Evolutionary conservation across 1,284 basidiomycete species (phyloP).

Genomic region (Amylostereum areolatum): DNA sequence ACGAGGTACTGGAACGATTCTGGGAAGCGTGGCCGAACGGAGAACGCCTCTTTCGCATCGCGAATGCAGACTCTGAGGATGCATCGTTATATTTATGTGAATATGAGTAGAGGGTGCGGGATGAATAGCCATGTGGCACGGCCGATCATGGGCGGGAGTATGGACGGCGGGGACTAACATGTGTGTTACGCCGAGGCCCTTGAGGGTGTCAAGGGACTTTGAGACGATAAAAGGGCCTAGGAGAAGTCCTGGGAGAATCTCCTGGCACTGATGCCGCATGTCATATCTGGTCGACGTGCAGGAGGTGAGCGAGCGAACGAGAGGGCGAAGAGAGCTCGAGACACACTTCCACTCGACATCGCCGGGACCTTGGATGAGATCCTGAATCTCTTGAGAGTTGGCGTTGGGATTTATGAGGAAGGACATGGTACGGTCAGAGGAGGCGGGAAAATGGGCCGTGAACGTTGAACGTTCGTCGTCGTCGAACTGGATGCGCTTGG

Average conservation of each 20-base stretch:
- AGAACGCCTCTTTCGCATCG: constrained; percentile 81
- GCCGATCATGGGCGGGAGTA: background rate
- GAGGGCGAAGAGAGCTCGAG: background rate
- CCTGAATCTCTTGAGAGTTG: constrained; percentile 41
- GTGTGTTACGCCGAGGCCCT: constrained; percentile 70
- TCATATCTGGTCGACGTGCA: constrained; percentile 64
- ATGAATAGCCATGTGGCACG: too few relatives aligned
- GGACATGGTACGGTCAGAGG: background rate
- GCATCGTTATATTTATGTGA: background rate
- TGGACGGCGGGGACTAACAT: constrained; percentile 46
- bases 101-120: too few relatives aligned
- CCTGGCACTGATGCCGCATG: constrained; percentile 90
- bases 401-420: constrained; percentile 4
- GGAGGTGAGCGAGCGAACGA: background rate
- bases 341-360: constrained; percentile 75
- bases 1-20: constrained; percentile 76
- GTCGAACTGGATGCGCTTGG: background rate
- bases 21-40: constrained; percentile 82
- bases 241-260: constrained; percentile 80
- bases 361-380: constrained; percentile 66
- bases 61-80: constrained; percentile 73
- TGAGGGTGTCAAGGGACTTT: constrained; percentile 67
- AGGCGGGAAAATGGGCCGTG: background rate
- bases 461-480: background rate
- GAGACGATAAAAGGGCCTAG: constrained; percentile 88